phyloP scores from a whole-genome alignment of 169 alveolate species.

The Babesia bovis region DNA sequence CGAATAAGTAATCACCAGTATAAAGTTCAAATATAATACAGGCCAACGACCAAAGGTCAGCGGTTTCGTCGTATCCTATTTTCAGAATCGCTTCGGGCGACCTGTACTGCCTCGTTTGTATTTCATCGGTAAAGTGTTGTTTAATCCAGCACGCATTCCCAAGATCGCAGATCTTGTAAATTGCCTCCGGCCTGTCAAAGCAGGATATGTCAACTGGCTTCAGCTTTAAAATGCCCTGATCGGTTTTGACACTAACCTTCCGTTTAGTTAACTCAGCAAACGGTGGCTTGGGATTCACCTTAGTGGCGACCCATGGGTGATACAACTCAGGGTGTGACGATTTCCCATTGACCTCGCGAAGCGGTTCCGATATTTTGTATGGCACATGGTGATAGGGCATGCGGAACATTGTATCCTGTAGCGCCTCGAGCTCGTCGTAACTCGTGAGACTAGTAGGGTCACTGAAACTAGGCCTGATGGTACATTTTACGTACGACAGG shows the following conservation, averaged over 20 bases:
- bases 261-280: constrained; percentile 1
- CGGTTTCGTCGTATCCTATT: constrained; percentile 90
- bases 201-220: constrained; percentile 69
- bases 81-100: constrained; percentile 98
- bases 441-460: constrained; percentile 75
- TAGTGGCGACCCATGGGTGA: constrained; percentile 41
- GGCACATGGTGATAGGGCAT: constrained; percentile 71
- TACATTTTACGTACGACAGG: constrained; percentile 66
- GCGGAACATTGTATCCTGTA: constrained; percentile 70
- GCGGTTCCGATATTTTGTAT: constrained; percentile 23
- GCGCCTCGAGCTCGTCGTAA: constrained; percentile 68
- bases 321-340: constrained; percentile 5
- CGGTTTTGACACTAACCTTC: constrained; percentile 62
- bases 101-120: constrained; percentile 97
- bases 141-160: constrained; percentile 99
- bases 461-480: constrained; percentile 66
- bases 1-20: constrained; percentile 97
- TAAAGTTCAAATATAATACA: constrained; percentile 96
- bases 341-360: constrained; percentile 5
- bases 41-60: constrained; percentile 98
- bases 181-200: constrained; percentile 76
- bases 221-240: constrained; percentile 64
- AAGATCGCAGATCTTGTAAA: constrained; percentile 93
- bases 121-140: constrained; percentile 93
- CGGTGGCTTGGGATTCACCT: constrained; percentile 3